Base-by-base conservation (phyloP, 192 early-diverging fungal species). In the Entomortierella parvispora region DNA sequence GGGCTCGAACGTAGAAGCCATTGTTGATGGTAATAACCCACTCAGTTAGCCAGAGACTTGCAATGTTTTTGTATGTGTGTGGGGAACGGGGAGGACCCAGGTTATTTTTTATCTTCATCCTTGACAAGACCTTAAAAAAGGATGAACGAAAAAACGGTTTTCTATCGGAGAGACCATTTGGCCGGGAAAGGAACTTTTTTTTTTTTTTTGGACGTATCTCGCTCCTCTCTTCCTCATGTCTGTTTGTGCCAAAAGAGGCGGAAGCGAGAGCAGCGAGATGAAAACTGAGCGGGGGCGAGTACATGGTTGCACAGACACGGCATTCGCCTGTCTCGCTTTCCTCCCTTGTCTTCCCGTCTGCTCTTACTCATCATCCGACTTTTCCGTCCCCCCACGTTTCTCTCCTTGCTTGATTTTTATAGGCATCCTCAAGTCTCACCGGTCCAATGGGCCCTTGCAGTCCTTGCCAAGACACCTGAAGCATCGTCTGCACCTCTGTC, bases 401-500 rank as follows among this genome's bases (percentile, higher is more conserved):
- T 6, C 49, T 62, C 17, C 34, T 6, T 25, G 9, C 29, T 34
- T 12, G 22, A 45, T n/a, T 32, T 32, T 33, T 37, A 55, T 57
- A 76, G 74, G 74, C 28, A 77, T 77, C 59, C 66, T 77, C 48
- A 77, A 68, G 48, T 77, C 74, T 32, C 74, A 77, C 59, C 65
- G 74, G 31, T 77, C 74, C 40, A 77, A 44, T 53, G 74, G 74
- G 0, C 74, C 74, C 26, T 23, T 77, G 20, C 74, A 77, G 43
- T 68, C 74, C 0, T 43, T 77, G 6, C 74, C 74, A 17, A 37
- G 74, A 5, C 68, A 81, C 46, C 68, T 86, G n/a, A 84, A 84
- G 47, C 70, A 79, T 29, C 81, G 85, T 0, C 71, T 86, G 9
- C 80, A 84, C 56, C 85, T 86, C 58, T 84, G 85, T 60, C 85